A percentile compares a stretch with the other conserved stretches of the same genome.
phyloP scores from a whole-genome alignment of 2,329 filamentous ascomycete genomes.

The Furcasterigmium furcatum region DNA sequence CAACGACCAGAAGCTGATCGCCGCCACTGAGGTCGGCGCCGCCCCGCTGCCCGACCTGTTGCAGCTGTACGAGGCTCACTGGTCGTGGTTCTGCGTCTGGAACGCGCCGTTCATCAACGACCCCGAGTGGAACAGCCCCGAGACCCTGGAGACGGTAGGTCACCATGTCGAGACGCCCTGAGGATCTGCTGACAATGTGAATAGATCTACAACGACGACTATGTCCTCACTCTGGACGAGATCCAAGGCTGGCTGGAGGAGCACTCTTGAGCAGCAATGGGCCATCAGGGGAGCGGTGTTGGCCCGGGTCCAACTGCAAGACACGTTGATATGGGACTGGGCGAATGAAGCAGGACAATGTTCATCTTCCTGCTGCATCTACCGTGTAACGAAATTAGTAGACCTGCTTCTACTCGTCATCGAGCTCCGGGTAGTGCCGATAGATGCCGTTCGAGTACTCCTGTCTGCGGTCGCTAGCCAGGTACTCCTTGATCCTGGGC shows the following conservation, averaged over 20 bases:
- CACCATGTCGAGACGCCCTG: background rate
- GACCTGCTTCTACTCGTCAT: slow-evolving; percentile 44
- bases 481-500: slow-evolving; percentile 64
- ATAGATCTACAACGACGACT: slow-evolving; percentile 25
- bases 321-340: too few species aligned
- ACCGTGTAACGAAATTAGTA: too few species aligned
- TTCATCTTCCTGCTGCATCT: too few species aligned
- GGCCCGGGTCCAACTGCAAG: background rate
- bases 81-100: slow-evolving; percentile 46
- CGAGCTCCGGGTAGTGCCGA: slow-evolving; percentile 70
- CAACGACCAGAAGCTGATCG: slow-evolving; percentile 42
- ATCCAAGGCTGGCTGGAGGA: slow-evolving; percentile 24
- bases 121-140: slow-evolving; percentile 33
- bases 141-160: slow-evolving; percentile 30
- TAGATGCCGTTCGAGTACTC: slow-evolving; percentile 65
- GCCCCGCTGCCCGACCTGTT: slow-evolving; percentile 38
- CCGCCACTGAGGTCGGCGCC: slow-evolving; percentile 42
- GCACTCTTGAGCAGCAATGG: background rate
- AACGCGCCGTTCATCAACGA: slow-evolving; percentile 38
- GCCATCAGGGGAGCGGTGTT: too few species aligned
- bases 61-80: slow-evolving; percentile 40
- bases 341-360: too few species aligned
- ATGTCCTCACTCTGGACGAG: slow-evolving; percentile 28
- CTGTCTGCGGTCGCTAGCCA: slow-evolving; percentile 61
- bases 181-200: background rate